phyloP scores from a whole-genome alignment of 2,329 filamentous ascomycete species.

The Venturia carpophila region DNA sequence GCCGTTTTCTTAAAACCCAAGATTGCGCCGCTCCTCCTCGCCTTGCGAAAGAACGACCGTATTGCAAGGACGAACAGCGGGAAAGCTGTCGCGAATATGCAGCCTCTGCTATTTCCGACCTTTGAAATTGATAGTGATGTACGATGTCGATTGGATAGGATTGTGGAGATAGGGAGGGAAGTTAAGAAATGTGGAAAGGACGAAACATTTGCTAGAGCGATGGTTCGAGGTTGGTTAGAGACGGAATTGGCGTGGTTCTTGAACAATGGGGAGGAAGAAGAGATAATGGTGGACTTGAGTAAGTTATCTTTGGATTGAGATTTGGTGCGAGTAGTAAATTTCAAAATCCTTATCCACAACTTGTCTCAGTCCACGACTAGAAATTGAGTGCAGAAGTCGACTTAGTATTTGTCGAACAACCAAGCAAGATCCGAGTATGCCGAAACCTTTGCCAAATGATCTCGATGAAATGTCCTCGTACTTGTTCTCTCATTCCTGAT shows the following conservation, averaged over 20 bases:
- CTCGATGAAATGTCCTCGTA: no score
- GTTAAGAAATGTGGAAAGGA: background rate
- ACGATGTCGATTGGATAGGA: background rate
- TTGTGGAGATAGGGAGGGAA: background rate
- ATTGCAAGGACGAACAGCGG: background rate
- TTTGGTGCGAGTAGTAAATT: background rate
- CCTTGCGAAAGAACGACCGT: background rate
- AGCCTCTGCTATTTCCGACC: background rate
- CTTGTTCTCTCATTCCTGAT: no score
- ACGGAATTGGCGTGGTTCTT: background rate
- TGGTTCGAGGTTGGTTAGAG: background rate
- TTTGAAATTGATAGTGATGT: background rate
- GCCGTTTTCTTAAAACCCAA: background rate
- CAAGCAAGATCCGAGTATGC: no score
- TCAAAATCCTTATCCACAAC: no score
- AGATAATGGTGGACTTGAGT: background rate
- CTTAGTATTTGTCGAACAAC: no score
- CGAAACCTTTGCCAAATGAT: no score
- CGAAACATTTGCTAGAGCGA: background rate
- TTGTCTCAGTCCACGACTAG: no score
- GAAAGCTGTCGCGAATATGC: background rate
- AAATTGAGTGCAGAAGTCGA: no score
- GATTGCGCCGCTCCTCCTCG: background rate
- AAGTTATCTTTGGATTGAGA: background rate
- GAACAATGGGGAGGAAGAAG: background rate